Percentiles rank a stretch among this genome's conserved stretches.
These are phyloP conservation scores for Microglena sp. DNA, from an alignment of 139 green algal genomes.

Conservation along the genomic window DNA sequence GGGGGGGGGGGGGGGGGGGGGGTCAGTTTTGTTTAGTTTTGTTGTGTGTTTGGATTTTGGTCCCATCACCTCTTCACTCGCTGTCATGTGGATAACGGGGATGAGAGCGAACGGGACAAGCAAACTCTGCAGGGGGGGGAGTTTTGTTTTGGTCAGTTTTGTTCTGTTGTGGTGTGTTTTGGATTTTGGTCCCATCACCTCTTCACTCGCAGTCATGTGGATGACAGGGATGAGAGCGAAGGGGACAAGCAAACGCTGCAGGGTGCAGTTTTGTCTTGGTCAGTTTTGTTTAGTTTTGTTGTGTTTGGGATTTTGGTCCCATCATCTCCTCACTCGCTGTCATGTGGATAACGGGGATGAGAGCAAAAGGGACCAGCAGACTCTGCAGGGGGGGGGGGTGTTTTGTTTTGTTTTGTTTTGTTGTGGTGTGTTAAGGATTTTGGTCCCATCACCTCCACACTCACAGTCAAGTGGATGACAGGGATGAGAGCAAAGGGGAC, in stretches of 20 bases:
- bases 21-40: too few relatives aligned
- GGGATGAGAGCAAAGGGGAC: conserved; percentile 61
- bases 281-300: too few relatives aligned
- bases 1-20: too few relatives aligned
- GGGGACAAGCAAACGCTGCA: conserved; percentile 51
- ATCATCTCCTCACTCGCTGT: conserved; percentile 6
- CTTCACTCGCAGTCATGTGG: conserved; percentile 4
- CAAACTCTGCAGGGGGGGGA: conserved; percentile 47
- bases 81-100: conserved; percentile 25
- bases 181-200: too few relatives aligned
- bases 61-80: conserved; percentile 10
- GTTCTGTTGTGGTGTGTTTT: too few relatives aligned
- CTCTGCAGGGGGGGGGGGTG: too few relatives aligned
- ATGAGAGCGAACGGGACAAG: conserved; percentile 58
- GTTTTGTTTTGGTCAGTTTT: too few relatives aligned
- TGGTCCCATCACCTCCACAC: conserved; percentile 11
- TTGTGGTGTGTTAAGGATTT: too few relatives aligned
- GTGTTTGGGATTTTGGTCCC: too few relatives aligned
- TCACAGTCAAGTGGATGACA: conserved; percentile 16
- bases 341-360: conserved; percentile 38
- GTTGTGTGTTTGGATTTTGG: too few relatives aligned
- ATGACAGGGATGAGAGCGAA: conserved; percentile 52
- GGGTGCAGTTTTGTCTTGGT: too few relatives aligned
- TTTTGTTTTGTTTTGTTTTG: too few relatives aligned
- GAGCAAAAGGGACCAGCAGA: conserved; percentile 55